These are phyloP conservation scores for Sarocladium kiliense DNA, from an alignment of 2,329 filamentous ascomycete species.

Conservation along the genomic window DNA sequence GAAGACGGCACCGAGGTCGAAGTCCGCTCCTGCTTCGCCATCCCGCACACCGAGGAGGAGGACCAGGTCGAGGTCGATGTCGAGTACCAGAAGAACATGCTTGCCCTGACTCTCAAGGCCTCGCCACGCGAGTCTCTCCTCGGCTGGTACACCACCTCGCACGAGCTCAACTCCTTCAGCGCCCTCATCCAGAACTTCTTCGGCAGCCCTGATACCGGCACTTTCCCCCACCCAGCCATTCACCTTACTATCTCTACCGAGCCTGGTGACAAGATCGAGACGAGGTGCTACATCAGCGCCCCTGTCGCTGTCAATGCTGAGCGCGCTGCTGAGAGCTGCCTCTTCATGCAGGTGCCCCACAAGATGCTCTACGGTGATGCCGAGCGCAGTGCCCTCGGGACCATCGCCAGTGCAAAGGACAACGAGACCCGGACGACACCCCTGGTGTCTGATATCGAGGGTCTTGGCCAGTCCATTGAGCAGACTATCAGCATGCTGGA, in stretches of 20 bases:
- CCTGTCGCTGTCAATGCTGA: slow-evolving; percentile 93
- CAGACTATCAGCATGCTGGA: slow-evolving; percentile 87
- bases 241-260: slow-evolving; percentile 93
- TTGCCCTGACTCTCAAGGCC: slow-evolving; percentile 87
- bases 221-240: slow-evolving; percentile 93
- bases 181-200: slow-evolving; percentile 99
- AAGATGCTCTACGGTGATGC: slow-evolving; percentile 83
- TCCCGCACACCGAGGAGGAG: slow-evolving; percentile 95
- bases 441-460: slow-evolving; percentile 84
- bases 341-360: slow-evolving; percentile 96
- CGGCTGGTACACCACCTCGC: slow-evolving; percentile 96
- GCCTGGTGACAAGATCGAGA: slow-evolving; percentile 82
- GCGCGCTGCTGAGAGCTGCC: slow-evolving; percentile 89
- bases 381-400: slow-evolving; percentile 64
- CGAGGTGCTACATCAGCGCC: slow-evolving; percentile 89
- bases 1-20: slow-evolving; percentile 97
- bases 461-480: slow-evolving; percentile 78
- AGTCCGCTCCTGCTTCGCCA: slow-evolving; percentile 94
- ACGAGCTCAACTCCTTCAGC: slow-evolving; percentile 96
- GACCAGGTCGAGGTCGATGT: slow-evolving; percentile 99
- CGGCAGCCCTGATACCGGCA: slow-evolving; percentile 92
- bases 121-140: slow-evolving; percentile 91
- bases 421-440: slow-evolving; percentile 66
- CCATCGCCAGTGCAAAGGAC: slow-evolving; percentile 78
- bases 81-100: slow-evolving; percentile 99